Base-by-base conservation (phyloP, 257 asterid species). In the Avicennia marina region DNA sequence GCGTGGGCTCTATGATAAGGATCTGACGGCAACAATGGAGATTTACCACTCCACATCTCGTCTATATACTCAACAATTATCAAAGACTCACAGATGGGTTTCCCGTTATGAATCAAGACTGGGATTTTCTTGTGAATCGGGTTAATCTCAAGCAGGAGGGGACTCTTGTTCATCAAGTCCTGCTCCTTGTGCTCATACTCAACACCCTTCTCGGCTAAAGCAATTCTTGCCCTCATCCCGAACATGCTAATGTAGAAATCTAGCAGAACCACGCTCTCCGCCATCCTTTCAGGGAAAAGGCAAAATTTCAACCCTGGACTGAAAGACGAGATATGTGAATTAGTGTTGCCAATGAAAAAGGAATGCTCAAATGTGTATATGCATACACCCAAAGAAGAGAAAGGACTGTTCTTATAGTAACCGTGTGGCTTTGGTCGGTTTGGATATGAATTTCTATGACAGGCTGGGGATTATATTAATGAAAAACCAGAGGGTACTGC, bases 51-150 rank as follows among this genome's bases (percentile, higher is more conserved):
- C 58, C 58, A 53, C 1, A 27, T 42, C 42, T 53, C 42, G 16
- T 53, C 58, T 1, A 53, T 53, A 13, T 53, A 53, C 24, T 53
- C 12, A 7, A 53, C 19, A 2, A 53, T 53, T 7, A 26, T 16
- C 2, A 27, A 11, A 3, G 58, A 53, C 17, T 53, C 58, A 21
- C 41, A 53, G 12, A 53, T 53, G 58, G 58, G 58, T n/a, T 29
- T 53, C 24, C 42, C 41, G 10, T 36, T 36, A 12, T 36, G 41
- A 12, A 36, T 36, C 13, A 36, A 36, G 13, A 36, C 42, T 7
- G 58, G 58, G 58, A 53, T 31, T 27, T 53, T 53, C 58, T 53
- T 53, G 58, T 53, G 58, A 6, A 53, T 13, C 11, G 58, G 58
- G 58, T 53, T 53, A 42, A 27, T 53, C 41, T 53, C 17, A 10